Percentiles rank a stretch among this genome's conserved stretches.
These are phyloP conservation scores for Talaromyces sp. DNA, from an alignment of 2,329 filamentous ascomycete species.

Conservation along the genomic window DNA sequence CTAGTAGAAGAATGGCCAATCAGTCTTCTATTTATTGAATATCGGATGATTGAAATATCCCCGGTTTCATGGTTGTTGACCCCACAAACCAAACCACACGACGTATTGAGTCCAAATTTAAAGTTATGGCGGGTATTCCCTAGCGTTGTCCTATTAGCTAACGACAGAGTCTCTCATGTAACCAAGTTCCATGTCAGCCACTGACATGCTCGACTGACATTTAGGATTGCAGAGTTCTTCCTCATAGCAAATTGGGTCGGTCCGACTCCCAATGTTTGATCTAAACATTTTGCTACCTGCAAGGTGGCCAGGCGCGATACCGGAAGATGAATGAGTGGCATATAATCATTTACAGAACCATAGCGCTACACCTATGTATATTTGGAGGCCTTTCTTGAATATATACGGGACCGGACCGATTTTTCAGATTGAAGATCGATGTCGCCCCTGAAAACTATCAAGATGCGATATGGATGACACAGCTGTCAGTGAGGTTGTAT, in stretches of 20 bases:
- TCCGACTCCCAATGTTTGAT: not conserved
- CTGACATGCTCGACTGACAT: not conserved
- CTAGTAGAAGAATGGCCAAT: too few relatives aligned
- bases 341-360: not conserved
- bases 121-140: not conserved
- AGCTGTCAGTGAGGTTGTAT: not conserved
- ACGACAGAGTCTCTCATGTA: not conserved
- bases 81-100: not conserved
- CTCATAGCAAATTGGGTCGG: not conserved
- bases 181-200: not conserved
- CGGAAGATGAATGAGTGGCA: not conserved
- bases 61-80: not conserved
- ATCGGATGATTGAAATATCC: not conserved
- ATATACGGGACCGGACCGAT: not conserved
- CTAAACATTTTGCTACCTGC: too few relatives aligned
- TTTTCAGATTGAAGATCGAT: not conserved
- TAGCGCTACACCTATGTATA: not conserved
- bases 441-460: not conserved
- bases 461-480: not conserved
- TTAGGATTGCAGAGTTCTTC: not conserved
- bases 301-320: too few relatives aligned
- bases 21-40: not conserved
- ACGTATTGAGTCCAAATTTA: not conserved
- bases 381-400: not conserved
- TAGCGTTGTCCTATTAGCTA: too few relatives aligned